Evolutionary conservation across 306 rosid species (phyloP), one percentile per base, ranked within the genome.

Genomic region (Ziziphus jujuba): DNA sequence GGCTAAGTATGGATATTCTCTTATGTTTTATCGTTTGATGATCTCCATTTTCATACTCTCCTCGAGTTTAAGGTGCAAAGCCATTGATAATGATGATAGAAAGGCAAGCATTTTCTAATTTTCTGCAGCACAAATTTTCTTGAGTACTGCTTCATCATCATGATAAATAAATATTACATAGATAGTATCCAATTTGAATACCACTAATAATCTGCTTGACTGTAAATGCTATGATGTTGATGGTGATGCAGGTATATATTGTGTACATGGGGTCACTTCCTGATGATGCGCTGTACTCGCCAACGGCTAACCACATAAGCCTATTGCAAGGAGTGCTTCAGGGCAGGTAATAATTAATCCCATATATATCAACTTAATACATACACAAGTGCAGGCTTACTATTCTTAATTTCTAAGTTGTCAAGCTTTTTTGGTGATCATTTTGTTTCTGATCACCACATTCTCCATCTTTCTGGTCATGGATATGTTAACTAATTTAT

Each of bases 181-280:
- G 33, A 28, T 4, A 1, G 45, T 44, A 35, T 5, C 28, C 21
- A 11, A 23, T 6, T 21, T 63, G 19, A 1, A 3, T 28, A 3
- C 47, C 34, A 59, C n/a, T 28, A 28, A 28, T 28, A 28, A 34
- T n/a, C n/a, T 17, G 33, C 34, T 63, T 13, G 7, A 45, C 15
- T 45, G 34, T 12, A 7, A 23, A 8, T 28, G 1, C 31, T 5
- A 7, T 45, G 21, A 19, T 64, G 43, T 6, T 45, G 50, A 8
- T 52, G 13, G n/a, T 52, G 6, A 9, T 67, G 23, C 63, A 74
- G 61, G 63, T 20, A 5, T 48, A 74, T 28, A 66, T 74, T 36
- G 78, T 66, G 48, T 74, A 74, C 36, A 59, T 74, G 78, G 78
- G 78, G 10, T 62, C 72, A 47, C 63, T 67, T 59, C 52, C 56